Conservation (phyloP, 2,329 filamentous ascomycete genomes). For the Trichoderma guizhouense region DNA sequence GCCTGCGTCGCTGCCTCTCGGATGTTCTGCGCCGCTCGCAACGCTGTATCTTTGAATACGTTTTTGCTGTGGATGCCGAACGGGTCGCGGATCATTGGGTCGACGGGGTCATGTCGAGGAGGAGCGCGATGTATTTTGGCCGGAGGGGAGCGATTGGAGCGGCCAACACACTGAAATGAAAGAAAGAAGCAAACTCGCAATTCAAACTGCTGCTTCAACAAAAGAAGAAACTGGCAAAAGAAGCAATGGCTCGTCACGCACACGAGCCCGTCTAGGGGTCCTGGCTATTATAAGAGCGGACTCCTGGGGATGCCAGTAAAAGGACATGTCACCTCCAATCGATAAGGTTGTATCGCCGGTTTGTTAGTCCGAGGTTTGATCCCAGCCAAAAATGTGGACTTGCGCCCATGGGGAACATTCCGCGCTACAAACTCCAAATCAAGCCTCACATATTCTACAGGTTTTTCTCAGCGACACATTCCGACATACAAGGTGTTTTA, state of each 20-base stretch:
- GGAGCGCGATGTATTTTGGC: background rate
- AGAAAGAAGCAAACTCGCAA: background rate
- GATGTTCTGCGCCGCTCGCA: constrained; percentile 43
- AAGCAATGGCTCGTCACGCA: background rate
- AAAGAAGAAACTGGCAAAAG: background rate
- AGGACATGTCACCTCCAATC: constrained; percentile 19
- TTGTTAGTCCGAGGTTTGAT: background rate
- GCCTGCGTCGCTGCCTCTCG: constrained; percentile 49
- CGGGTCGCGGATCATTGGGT: constrained; percentile 42
- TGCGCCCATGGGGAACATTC: background rate
- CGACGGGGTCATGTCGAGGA: constrained; percentile 30
- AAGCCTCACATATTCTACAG: background rate
- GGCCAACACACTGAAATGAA: background rate
- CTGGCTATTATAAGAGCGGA: background rate
- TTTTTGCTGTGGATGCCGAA: constrained; percentile 44
- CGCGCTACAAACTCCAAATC: background rate
- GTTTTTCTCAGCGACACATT: background rate
- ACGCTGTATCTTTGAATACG: constrained; percentile 48
- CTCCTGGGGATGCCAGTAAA: constrained; percentile 5
- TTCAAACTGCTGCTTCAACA: background rate
- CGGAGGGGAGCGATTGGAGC: background rate
- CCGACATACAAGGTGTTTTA: background rate
- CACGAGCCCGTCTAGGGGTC: constrained; percentile 16
- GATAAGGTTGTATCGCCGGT: constrained; percentile 14
- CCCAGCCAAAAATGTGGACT: background rate